Evolutionary conservation across 1,139 yeast genomes (phyloP), one percentile per base, ranked within the genome.

Genomic region (Taiozyma sp.): DNA sequence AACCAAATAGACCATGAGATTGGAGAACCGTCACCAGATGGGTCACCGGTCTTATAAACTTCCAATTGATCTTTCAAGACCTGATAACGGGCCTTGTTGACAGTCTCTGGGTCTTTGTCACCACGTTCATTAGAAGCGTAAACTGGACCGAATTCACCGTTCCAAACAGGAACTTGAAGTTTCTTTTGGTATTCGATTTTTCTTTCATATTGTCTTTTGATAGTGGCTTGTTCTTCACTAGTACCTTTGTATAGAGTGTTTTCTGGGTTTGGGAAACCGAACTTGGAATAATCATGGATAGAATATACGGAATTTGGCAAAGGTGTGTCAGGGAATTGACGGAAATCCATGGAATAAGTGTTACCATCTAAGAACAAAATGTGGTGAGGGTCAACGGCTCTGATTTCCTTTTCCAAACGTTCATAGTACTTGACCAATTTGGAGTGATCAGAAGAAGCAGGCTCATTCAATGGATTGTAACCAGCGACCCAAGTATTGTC

Each of bases 101-200:
- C 52, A 3, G 34, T 43, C 5, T 50, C 59, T 21, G 51, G 50
- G 45, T 56, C 42, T 6, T 16, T 37, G 32, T 58, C 60, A 41
- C 60, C 60, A 47, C 60, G 51, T 42, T 53, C 56, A 40, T 55
- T 50, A 6, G 60, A 54, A n/a, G 61, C 61, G 45, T 58, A 58
- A 9, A 58, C 60, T 6, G 61, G 61, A 13, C 61, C 61, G 39
- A 58, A 58, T 47, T 58, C 61, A 51, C 61, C 61, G 42, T 58
- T 58, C 61, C 61, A 58, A n/a, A 58, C 61, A 19, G 61, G 60
- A 13, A 58, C 60, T 13, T 51, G 42, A 41, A 50, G 44, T 39
- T 54, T 39, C 24, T 30, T 45, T 48, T 53, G 55, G 40, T 49
- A 57, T 45, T 58, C 58, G 14, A 58, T 50, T 41, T 56, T 58